Conservation (phyloP, 768 basidiomycete genomes). For the Collybia sordida region DNA sequence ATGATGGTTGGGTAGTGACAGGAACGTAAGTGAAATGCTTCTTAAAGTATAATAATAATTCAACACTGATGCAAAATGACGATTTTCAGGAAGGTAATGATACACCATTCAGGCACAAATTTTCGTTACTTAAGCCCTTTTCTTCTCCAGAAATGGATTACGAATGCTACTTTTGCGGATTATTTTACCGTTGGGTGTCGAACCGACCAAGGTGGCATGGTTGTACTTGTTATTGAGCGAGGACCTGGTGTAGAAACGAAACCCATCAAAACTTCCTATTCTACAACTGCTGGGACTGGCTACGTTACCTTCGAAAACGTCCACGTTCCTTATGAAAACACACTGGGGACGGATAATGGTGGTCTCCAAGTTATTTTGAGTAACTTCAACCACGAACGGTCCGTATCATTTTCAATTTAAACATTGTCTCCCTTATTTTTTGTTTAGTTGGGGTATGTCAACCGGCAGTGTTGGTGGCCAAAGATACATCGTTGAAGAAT, state of each 20-base stretch:
- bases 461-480: conserved; percentile 54
- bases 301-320: conserved; percentile 28
- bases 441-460: conserved; percentile 64
- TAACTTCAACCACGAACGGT: conserved; percentile 88
- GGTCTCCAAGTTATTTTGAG: conserved; percentile 23
- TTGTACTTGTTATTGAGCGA: conserved; percentile 12
- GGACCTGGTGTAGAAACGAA: conserved; percentile 21
- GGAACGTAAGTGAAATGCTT: conserved; percentile 55
- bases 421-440: conserved; percentile 16
- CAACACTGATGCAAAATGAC: no score
- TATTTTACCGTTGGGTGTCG: conserved; percentile 60
- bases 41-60: background rate
- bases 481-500: conserved; percentile 70
- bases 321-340: conserved; percentile 53
- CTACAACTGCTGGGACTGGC: conserved; percentile 59
- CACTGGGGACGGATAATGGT: conserved; percentile 45
- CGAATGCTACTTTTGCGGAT: conserved; percentile 41
- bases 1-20: conserved; percentile 73
- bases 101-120: background rate
- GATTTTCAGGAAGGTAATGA: background rate
- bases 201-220: conserved; percentile 39
- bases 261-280: conserved; percentile 37
- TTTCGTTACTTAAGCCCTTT: background rate
- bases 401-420: conserved; percentile 26
- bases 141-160: conserved; percentile 26